These are phyloP conservation scores for Urochloa ruziziensis DNA, from an alignment of 176 grass and related monocot genomes.

Conservation along the genomic window DNA sequence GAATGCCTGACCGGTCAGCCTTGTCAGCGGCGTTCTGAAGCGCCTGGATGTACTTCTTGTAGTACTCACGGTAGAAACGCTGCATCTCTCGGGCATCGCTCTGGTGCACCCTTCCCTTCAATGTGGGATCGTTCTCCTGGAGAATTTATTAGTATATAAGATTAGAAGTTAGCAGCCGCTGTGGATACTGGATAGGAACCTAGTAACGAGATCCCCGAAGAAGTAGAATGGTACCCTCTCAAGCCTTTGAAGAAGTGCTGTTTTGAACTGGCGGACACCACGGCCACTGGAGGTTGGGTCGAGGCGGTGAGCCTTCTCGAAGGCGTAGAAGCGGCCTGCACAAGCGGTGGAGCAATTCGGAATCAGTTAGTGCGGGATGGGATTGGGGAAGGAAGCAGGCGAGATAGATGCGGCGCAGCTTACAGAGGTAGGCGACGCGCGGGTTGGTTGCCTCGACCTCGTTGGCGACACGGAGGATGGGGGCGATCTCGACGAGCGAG, in stretches of 20 bases:
- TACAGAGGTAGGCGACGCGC: slow-evolving; percentile 85
- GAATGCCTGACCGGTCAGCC: slow-evolving; percentile 66
- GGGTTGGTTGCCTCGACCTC: slow-evolving; percentile 67
- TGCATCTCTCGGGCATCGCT: slow-evolving; percentile 91
- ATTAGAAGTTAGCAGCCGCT: too few species aligned
- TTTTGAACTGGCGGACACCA: slow-evolving; percentile 89
- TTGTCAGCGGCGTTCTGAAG: slow-evolving; percentile 83
- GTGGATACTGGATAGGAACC: too few species aligned
- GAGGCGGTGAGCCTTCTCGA: slow-evolving; percentile 85
- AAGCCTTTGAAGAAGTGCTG: slow-evolving; percentile 74
- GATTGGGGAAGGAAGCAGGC: too few species aligned
- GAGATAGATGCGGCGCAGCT: too few species aligned
- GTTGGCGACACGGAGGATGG: slow-evolving; percentile 79
- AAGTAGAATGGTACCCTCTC: slow-evolving; percentile 65
- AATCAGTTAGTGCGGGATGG: too few species aligned
- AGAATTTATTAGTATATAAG: too few species aligned
- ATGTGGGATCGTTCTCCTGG: slow-evolving; percentile 90
- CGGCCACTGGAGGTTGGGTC: slow-evolving; percentile 80
- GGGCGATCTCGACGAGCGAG: slow-evolving; percentile 63
- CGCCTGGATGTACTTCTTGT: slow-evolving; percentile 93
- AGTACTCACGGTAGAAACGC: slow-evolving; percentile 88
- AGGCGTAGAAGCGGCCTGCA: slow-evolving; percentile 81
- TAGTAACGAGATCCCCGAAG: too few species aligned
- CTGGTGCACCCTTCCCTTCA: slow-evolving; percentile 89
- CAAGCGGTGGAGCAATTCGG: too few species aligned